phyloP scores from a whole-genome alignment of 805 yeast species.

The Barnettozyma sp. region DNA sequence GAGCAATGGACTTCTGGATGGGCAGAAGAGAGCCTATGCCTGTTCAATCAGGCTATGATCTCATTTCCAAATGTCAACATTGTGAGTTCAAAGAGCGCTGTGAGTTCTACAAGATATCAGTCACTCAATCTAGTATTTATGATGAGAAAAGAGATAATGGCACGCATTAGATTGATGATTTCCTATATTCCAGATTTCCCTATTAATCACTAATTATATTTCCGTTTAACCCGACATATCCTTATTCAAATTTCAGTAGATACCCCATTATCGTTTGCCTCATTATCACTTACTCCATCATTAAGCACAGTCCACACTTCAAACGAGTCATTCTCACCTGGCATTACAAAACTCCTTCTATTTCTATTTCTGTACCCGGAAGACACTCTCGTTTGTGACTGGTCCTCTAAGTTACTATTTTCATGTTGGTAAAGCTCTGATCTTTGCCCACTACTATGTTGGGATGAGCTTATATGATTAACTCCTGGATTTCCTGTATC shows the following conservation, averaged over 20 bases:
- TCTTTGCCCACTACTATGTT: too few relatives aligned
- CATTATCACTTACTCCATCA: neutral
- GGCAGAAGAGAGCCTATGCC: slow-evolving; percentile 47
- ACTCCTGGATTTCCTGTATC: too few relatives aligned
- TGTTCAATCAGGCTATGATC: slow-evolving; percentile 30
- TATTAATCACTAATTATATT: neutral
- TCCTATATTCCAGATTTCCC: neutral
- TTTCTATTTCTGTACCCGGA: slow-evolving; percentile 1
- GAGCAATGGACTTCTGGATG: slow-evolving; percentile 47
- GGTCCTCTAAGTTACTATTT: neutral
- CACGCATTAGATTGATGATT: too few relatives aligned
- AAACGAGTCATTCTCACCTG: neutral
- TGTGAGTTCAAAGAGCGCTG: slow-evolving; percentile 48
- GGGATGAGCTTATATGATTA: too few relatives aligned
- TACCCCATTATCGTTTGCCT: neutral
- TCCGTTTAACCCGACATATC: neutral
- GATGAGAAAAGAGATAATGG: neutral
- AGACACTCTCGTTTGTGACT: neutral
- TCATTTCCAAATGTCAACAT: slow-evolving; percentile 38
- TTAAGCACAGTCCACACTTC: slow-evolving; percentile 4
- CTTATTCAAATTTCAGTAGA: neutral
- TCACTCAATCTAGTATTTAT: neutral
- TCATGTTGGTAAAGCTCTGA: slow-evolving; percentile 1
- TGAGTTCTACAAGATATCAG: slow-evolving; percentile 22
- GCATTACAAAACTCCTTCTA: slow-evolving; percentile 8